Evolutionary conservation across 768 basidiomycete genomes (phyloP).

Genomic region (Auriscalpium vulgare): DNA sequence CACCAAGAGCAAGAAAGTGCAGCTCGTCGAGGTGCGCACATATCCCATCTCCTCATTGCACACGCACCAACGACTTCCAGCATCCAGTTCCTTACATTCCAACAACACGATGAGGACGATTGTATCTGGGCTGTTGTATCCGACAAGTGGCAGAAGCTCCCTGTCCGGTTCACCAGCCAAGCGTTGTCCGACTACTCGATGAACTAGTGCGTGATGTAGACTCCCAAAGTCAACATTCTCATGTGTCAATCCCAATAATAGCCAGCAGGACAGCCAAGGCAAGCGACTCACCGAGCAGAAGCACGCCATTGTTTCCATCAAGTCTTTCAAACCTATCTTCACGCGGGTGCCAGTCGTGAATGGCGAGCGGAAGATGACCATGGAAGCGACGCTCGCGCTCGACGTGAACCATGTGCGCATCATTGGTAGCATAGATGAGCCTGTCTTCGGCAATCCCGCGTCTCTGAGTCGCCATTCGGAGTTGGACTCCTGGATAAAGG

Average conservation of each 20-base stretch:
- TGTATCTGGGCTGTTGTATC: constrained; percentile 56
- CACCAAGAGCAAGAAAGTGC: constrained; percentile 42
- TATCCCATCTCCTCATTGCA: background rate
- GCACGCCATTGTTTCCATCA: constrained; percentile 40
- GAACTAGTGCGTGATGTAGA: constrained; percentile 23
- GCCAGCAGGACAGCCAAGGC: constrained; percentile 18
- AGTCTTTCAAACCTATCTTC: constrained; percentile 42
- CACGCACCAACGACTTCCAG: background rate
- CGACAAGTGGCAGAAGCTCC: constrained; percentile 44
- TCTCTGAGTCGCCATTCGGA: constrained; percentile 32
- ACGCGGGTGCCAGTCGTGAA: constrained; percentile 41
- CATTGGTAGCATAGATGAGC: constrained; percentile 38
- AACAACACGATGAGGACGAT: constrained; percentile 28
- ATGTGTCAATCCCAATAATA: constrained; percentile 1
- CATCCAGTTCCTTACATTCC: constrained; percentile 49
- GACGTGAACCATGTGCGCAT: constrained; percentile 38
- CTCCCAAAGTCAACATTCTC: background rate
- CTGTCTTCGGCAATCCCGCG: constrained; percentile 43
- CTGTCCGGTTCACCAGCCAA: constrained; percentile 46
- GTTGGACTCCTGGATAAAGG: constrained; percentile 45
- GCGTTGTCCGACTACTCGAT: constrained; percentile 38
- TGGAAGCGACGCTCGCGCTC: constrained; percentile 37
- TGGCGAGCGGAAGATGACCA: constrained; percentile 31
- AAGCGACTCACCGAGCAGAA: constrained; percentile 35
- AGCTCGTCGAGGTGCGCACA: constrained; percentile 45